Percentiles rank a stretch among this genome's conserved stretches.
These are phyloP conservation scores for Pestalotiopsis sp. DNA, from an alignment of 2,329 filamentous ascomycete species.

Conservation along the genomic window DNA sequence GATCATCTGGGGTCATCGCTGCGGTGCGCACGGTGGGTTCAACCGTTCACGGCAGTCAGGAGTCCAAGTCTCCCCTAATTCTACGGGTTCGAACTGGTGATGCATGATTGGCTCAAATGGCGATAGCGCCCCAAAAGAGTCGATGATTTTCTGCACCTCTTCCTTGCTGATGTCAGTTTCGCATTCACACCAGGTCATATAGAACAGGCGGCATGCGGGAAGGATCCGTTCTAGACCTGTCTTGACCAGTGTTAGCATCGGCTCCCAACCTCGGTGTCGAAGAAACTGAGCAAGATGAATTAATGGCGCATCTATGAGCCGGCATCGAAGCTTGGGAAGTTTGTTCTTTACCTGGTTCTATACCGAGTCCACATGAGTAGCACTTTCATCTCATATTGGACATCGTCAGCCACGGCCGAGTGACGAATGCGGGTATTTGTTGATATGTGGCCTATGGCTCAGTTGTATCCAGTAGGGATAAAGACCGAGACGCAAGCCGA, in stretches of 20 bases:
- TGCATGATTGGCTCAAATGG: constrained; percentile 8
- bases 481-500: constrained; percentile 29
- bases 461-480: neutral
- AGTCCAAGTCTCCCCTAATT: constrained; percentile 11
- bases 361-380: neutral
- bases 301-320: neutral
- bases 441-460: neutral
- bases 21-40: constrained; percentile 11
- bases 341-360: neutral
- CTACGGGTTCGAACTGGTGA: constrained; percentile 1
- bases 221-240: constrained; percentile 3
- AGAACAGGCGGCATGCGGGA: constrained; percentile 2
- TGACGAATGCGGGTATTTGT: neutral
- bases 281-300: neutral
- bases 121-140: constrained; percentile 5
- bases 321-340: neutral
- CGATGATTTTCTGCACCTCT: constrained; percentile 4
- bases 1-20: constrained; percentile 15
- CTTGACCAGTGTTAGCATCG: neutral
- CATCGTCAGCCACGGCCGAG: neutral
- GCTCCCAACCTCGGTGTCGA: neutral
- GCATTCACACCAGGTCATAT: constrained; percentile 6
- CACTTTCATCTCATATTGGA: neutral
- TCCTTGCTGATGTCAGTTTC: constrained; percentile 8
- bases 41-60: constrained; percentile 15